A percentile compares a stretch with the other conserved stretches of the same genome.
Conservation (phyloP, 768 basidiomycete species). For the Tylopilus vinaceipallidus region DNA sequence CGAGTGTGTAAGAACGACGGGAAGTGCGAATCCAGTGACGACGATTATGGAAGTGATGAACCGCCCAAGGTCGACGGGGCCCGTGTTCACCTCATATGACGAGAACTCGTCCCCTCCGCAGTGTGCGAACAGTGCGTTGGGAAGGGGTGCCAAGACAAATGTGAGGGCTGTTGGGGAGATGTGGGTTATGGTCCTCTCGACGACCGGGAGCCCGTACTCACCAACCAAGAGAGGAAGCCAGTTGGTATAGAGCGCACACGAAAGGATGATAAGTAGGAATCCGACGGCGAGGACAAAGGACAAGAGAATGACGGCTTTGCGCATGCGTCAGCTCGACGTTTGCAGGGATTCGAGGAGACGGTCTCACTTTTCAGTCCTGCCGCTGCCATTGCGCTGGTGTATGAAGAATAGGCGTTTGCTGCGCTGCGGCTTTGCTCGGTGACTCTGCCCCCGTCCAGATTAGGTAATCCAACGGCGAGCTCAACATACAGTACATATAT, state of each 20-base stretch:
- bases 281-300: constrained; percentile 97
- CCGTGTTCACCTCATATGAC: constrained; percentile 65
- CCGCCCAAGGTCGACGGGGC: constrained; percentile 85
- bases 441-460: constrained; percentile 2
- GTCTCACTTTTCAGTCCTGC: constrained; percentile 69
- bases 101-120: constrained; percentile 90
- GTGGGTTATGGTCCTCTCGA: not conserved
- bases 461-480: constrained; percentile 28
- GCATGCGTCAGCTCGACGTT: constrained; percentile 1
- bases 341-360: not conserved
- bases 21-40: constrained; percentile 90
- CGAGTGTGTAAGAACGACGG: constrained; percentile 89
- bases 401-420: not conserved
- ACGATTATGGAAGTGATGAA: constrained; percentile 92
- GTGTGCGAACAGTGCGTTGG: constrained; percentile 92
- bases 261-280: constrained; percentile 96
- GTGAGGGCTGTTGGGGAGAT: constrained; percentile 62
- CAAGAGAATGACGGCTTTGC: constrained; percentile 87
- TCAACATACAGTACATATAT: constrained; percentile 4
- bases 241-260: constrained; percentile 93
- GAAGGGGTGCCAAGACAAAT: constrained; percentile 93
- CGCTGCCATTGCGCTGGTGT: constrained; percentile 45
- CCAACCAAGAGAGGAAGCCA: constrained; percentile 98
- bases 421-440: constrained; percentile 10
- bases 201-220: constrained; percentile 39